Evolutionary conservation across 2,329 filamentous ascomycete genomes (phyloP), one percentile per base, ranked within the genome.

Genomic region (Nemania sp.): DNA sequence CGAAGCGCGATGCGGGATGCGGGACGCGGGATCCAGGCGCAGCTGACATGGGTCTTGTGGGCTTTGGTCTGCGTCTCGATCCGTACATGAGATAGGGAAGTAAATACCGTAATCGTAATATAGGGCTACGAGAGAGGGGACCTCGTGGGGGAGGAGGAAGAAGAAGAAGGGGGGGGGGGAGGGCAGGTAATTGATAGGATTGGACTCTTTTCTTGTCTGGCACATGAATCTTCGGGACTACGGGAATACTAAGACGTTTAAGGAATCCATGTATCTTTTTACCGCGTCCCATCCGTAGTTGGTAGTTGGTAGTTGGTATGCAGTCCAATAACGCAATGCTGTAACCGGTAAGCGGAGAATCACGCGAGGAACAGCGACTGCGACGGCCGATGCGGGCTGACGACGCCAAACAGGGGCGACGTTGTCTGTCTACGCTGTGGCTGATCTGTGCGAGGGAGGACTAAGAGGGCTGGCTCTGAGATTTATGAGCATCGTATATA

Each of bases 361-460:
- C 60, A 60, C 56, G 57, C 47, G 57, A 57, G 25, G 46, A 54
- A 48, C 53, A 39, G 42, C 17, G 11, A 51, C 52, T 56, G 60
- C 57, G 18, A 15, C 25, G 34, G 53, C 25, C 43, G 25, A 60
- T 63, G 60, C 60, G 52, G 46, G 56, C 45, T 47, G 51, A 56
- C 57, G 39, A 21, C 15, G 15, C 49, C 43, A 34, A 35, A 21
- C 37, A 52, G n/a, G 35, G 37, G n/a, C 3, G 13, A 3, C 17
- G 15, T 29, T 46, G 12, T 46, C 21, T 46, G 21, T 12, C 43
- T 20, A 29, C 20, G 2, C 21, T 46, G 43, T 20, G 43, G 43
- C 43, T 29, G 43, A 20, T 20, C 21, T 13, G 9, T 13, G 20
- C 43, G 21, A n/a, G 12, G 40, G 18, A 20, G n/a, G n/a, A n/a